Evolutionary conservation across 2,329 filamentous ascomycete species (phyloP).

Genomic region (Scleromitrula shiraiana): DNA sequence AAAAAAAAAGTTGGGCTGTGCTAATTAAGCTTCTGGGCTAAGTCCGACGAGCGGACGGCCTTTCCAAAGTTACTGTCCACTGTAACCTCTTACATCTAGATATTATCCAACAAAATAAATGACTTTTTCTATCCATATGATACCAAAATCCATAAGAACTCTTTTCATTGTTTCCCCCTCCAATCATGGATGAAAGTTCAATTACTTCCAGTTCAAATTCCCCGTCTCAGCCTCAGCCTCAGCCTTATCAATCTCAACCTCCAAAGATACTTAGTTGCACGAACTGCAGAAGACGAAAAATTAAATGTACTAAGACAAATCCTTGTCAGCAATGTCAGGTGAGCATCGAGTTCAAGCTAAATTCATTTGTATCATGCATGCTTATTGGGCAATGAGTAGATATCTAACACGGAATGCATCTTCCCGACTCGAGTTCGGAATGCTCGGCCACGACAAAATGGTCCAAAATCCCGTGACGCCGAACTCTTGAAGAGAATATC

Average conservation of each 20-base stretch:
- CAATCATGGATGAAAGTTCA: slow-evolving; percentile 1
- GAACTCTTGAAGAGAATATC: slow-evolving; percentile 12
- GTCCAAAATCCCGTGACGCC: slow-evolving; percentile 6
- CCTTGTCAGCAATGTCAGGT: slow-evolving; percentile 10
- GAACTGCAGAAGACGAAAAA: slow-evolving; percentile 10
- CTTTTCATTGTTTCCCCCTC: too few species aligned
- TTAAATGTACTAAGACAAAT: slow-evolving; percentile 10
- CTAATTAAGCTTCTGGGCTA: too few species aligned
- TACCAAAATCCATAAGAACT: too few species aligned
- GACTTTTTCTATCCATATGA: too few species aligned
- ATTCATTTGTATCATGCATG: too few species aligned
- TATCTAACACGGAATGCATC: slow-evolving; percentile 4
- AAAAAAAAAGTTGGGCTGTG: too few species aligned
- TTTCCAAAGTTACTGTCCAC: too few species aligned
- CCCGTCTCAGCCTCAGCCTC: neutral
- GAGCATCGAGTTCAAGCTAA: neutral
- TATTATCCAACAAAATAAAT: too few species aligned
- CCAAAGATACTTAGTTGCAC: slow-evolving; percentile 10
- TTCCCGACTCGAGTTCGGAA: slow-evolving; percentile 9
- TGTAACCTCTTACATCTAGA: too few species aligned
- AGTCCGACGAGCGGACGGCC: too few species aligned
- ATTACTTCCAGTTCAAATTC: neutral
- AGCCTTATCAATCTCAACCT: neutral
- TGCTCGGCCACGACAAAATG: neutral
- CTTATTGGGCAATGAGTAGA: neutral